Evolutionary conservation across 2,329 filamentous ascomycete species (phyloP).

Genomic region (Botrytis deweyae): DNA sequence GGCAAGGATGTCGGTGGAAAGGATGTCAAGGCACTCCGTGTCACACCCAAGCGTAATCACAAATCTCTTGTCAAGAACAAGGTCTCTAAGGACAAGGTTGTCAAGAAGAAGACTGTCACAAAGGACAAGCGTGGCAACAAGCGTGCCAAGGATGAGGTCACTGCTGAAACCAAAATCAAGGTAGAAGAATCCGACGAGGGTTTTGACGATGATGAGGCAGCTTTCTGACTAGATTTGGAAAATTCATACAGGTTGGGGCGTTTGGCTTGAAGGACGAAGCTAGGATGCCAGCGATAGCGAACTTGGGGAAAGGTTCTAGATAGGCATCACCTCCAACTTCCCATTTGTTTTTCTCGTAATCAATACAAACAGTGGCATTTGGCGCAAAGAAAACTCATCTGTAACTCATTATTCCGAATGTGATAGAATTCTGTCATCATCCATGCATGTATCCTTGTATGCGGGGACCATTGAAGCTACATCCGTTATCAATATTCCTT

Average conservation of each 20-base stretch:
- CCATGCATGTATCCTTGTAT: neutral
- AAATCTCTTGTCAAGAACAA: neutral
- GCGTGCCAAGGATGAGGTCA: neutral
- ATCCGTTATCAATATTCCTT: neutral
- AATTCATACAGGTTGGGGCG: neutral
- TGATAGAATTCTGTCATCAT: slow-evolving; percentile 1
- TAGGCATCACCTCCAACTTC: slow-evolving; percentile 29
- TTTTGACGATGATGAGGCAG: slow-evolving; percentile 39
- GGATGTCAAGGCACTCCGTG: neutral
- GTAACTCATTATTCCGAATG: neutral
- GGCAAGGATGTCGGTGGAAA: neutral
- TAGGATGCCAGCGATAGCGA: neutral
- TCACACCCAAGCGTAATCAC: neutral
- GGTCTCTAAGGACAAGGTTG: neutral
- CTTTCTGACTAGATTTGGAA: neutral
- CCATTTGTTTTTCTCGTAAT: neutral
- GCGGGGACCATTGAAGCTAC: neutral
- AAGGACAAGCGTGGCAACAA: neutral
- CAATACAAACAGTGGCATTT: neutral
- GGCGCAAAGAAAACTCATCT: neutral
- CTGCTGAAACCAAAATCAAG: neutral
- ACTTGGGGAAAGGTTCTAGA: slow-evolving; percentile 32
- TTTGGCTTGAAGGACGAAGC: neutral
- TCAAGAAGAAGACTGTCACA: neutral
- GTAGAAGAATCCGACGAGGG: neutral